Conservation (phyloP, 75 land plant species). For the Cupressus sempervirens region DNA sequence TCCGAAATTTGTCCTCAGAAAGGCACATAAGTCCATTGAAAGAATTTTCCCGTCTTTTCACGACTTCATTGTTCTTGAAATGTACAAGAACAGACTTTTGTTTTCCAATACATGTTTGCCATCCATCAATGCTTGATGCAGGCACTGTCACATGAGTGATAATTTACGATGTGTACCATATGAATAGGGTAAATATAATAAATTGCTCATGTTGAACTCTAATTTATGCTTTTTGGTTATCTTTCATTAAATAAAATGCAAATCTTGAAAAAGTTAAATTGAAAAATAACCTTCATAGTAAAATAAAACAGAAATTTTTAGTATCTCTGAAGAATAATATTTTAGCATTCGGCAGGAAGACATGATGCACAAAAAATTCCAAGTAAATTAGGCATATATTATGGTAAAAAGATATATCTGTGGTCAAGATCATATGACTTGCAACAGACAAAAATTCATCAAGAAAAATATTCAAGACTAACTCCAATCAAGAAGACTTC, state of each 20-base stretch:
- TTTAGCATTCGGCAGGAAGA: background rate
- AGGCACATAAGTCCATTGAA: constrained; percentile 20
- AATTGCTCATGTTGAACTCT: background rate
- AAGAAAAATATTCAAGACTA: background rate
- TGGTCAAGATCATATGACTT: background rate
- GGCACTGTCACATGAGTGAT: constrained; percentile 16
- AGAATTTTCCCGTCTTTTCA: constrained; percentile 2
- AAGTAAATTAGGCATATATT: background rate
- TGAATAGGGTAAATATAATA: background rate
- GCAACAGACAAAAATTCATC: background rate
- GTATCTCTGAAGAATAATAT: background rate
- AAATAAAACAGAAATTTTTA: no score
- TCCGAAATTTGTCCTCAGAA: constrained; percentile 28
- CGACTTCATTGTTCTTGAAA: constrained; percentile 13
- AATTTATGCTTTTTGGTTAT: background rate
- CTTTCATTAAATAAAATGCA: background rate
- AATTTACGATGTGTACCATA: background rate
- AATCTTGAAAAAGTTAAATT: background rate
- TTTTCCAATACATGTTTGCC: constrained; percentile 29
- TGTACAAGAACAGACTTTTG: constrained; percentile 22
- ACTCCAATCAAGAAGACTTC: background rate
- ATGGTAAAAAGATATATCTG: background rate
- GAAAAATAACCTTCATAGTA: background rate
- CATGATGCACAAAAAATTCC: background rate
- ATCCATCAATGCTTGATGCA: constrained; percentile 15